These are phyloP conservation scores for Firmiana major DNA, from an alignment of 345 rosid genomes.

Conservation along the genomic window DNA sequence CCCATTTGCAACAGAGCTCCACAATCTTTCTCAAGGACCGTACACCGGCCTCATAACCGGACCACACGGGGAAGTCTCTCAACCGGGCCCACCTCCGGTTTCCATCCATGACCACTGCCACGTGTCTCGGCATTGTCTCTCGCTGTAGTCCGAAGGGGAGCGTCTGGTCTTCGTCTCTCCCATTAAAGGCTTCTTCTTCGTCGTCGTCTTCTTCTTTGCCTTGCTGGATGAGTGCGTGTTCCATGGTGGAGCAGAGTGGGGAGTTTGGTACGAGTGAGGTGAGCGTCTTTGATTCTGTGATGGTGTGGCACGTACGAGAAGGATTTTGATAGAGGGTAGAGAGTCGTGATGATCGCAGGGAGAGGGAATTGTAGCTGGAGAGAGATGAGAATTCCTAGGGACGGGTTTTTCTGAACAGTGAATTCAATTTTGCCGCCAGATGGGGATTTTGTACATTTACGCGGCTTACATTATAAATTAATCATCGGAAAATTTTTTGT, in stretches of 20 bases:
- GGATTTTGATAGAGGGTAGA: not conserved
- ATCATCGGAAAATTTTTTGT: too few relatives aligned
- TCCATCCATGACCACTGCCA: constrained; percentile 30
- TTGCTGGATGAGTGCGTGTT: not conserved
- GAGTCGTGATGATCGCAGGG: constrained; percentile 3
- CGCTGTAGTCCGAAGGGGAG: constrained; percentile 14
- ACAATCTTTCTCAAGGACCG: constrained; percentile 15
- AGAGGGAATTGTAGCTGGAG: constrained; percentile 27
- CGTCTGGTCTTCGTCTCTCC: not conserved
- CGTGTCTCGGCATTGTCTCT: constrained; percentile 28
- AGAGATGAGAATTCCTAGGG: constrained; percentile 31
- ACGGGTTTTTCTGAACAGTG: not conserved
- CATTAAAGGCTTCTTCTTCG: not conserved
- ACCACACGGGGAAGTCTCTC: constrained; percentile 9
- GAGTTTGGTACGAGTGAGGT: not conserved
- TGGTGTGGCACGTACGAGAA: not conserved
- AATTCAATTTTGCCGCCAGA: not conserved
- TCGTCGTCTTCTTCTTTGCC: not conserved
- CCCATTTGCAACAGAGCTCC: constrained; percentile 26
- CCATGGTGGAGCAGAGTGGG: not conserved
- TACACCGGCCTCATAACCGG: constrained; percentile 30
- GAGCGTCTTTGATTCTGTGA: not conserved
- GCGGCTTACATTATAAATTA: not conserved
- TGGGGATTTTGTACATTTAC: not conserved
- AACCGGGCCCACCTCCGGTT: constrained; percentile 29